These are phyloP conservation scores for Phialocephala sp. DNA, from an alignment of 2,329 filamentous ascomycete species.

Conservation along the genomic window DNA sequence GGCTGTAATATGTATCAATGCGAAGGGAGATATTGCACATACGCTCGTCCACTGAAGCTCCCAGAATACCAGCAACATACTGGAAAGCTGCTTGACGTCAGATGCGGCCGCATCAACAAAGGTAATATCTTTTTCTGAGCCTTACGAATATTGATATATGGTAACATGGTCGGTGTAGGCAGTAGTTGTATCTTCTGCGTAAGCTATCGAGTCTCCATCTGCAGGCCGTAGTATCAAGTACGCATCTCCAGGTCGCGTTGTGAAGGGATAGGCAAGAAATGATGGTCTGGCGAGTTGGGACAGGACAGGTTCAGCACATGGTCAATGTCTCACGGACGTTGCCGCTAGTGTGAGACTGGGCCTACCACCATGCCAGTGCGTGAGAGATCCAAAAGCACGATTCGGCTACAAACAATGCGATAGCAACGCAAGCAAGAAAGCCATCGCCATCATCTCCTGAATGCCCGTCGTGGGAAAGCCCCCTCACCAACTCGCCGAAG, in stretches of 20 bases:
- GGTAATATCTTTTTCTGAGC: conserved; percentile 4
- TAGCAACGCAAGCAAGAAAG: background rate
- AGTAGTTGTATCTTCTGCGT: background rate
- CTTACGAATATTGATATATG: conserved; percentile 67
- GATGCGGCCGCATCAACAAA: conserved; percentile 28
- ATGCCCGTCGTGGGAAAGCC: no score
- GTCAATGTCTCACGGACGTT: conserved; percentile 1
- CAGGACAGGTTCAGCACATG: no score
- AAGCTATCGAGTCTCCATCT: conserved; percentile 36
- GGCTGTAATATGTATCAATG: background rate
- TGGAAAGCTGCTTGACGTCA: conserved; percentile 60
- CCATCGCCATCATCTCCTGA: background rate
- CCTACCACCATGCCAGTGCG: background rate
- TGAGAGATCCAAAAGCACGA: background rate
- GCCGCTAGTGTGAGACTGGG: background rate
- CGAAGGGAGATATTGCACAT: conserved; percentile 37
- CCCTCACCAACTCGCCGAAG: background rate
- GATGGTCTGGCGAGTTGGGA: background rate
- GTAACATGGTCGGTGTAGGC: conserved; percentile 56
- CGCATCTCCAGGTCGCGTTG: background rate
- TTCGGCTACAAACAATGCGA: background rate
- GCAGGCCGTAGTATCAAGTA: conserved; percentile 10
- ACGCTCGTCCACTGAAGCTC: conserved; percentile 70
- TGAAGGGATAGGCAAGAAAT: background rate
- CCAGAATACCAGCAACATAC: conserved; percentile 60